Evolutionary conservation across 2,329 filamentous ascomycete species (phyloP), one percentile per base, ranked within the genome.

Genomic region (Coniochaeta ligniaria): DNA sequence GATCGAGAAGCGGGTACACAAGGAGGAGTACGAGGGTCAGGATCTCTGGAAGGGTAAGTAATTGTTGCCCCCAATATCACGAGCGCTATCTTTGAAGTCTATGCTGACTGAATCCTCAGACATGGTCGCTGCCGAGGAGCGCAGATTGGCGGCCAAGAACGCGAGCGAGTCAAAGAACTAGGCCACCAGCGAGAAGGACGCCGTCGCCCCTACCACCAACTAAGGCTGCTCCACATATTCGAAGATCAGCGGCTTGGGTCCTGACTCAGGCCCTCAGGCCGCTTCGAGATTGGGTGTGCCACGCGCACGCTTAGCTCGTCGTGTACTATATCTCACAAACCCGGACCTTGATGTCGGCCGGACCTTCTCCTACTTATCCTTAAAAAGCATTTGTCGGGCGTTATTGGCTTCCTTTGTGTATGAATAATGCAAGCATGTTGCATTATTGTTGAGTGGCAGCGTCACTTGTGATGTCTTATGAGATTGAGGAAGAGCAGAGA

Each of bases 41-140:
- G 93, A 98, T 75, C 82, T 97, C 69, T 99, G 95, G 95, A 95
- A 86, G 80, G 88, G 88, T 90, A 76, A 72, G 85, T 76, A 35
- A 41, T 55, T 7, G 16, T 26, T 31, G 33, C 16, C 43, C 14
- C 36, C 33, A 45, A 47, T 17, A 14, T 22, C 16, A 43, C 33
- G 52, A 24, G 38, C 41, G 22, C n/a, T 62, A 41, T 52, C 9
- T 3, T 17, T 52, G 47, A 16, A 26, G 2, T n/a, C 2, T 61
- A n/a, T 64, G 50, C 65, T 67, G 61, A 68, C 36, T 43, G 47
- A 31, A 52, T 58, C 59, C 28, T 3, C 22, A 90, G 89, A 94
- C 69, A 94, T 94, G 90, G 88, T 94, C 57, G 90, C 84, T 63
- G 86, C 90, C 22, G 90, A 93, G 78, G 90, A 94, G 78, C 80